Evolutionary conservation across 495 filamentous ascomycete genomes (phyloP).

Genomic region (Aspergillus diversus): DNA sequence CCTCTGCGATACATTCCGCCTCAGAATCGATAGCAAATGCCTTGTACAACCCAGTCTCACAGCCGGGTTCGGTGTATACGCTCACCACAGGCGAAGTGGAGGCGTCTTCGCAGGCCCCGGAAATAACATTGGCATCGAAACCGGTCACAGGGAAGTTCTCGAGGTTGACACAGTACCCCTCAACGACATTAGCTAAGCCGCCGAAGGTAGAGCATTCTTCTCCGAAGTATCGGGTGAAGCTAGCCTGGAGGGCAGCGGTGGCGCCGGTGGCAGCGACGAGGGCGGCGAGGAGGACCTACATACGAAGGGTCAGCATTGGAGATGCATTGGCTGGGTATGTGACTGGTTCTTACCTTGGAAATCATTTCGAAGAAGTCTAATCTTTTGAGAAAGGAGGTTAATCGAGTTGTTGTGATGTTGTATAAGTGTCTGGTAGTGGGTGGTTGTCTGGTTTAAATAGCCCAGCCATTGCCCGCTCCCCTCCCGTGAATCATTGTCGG

Average conservation of each 20-base stretch:
- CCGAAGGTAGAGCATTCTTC: background rate
- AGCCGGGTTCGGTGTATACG: background rate
- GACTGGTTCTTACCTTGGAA: background rate
- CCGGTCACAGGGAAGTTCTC: background rate
- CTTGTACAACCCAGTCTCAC: background rate
- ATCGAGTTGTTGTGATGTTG: no score
- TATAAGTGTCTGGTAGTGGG: no score
- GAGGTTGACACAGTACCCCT: background rate
- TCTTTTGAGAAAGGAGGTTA: no score
- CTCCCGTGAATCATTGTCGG: no score
- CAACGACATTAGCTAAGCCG: background rate
- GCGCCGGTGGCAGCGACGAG: background rate
- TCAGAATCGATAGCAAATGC: background rate
- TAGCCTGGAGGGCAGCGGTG: background rate
- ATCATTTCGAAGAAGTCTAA: background rate
- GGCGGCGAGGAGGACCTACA: background rate
- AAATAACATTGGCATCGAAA: background rate
- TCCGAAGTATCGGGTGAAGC: background rate
- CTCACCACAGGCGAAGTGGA: background rate
- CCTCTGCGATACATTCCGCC: no score
- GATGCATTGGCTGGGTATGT: background rate
- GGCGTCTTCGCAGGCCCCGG: no score
- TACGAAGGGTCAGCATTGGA: background rate
- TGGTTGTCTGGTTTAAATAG: no score
- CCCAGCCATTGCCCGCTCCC: no score